Base-by-base conservation (phyloP, 345 rosid genomes). In the Sonneratia caseolaris region DNA sequence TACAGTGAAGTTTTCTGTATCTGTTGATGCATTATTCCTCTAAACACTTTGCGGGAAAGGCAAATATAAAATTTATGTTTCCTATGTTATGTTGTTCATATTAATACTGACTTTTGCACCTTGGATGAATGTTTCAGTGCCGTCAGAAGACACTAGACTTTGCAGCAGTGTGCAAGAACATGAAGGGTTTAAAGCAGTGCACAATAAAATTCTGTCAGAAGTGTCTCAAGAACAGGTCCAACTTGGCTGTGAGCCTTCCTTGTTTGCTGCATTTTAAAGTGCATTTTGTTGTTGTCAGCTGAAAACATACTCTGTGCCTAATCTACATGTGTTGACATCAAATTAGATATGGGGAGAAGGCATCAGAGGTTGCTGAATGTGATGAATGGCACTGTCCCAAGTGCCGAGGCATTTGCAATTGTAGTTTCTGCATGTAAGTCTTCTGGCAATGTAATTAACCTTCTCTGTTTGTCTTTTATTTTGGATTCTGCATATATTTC, bases 341-440 rank as follows among this genome's bases (percentile, higher is more conserved):
- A 71, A 38, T 69, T 27, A 95, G 99, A 74, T 95, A 95, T 57
- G 92, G 92, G 27, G 96, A 92, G 80, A 75, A 76, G 1, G 89
- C 87, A 21, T 83, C 83, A 74, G 88, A 84, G 48, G 91, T 87
- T 66, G 73, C 81, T 0, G 37, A 62, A 51, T 69, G 79, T 66
- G 81, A 68, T 42, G 78, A 82, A 66, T 95, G 99, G 99, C 68
- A 70, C 43, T 95, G 99, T 64, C 97, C 91, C 42, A 95, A 79
- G 75, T 95, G 99, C 73, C 85, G 83, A 56, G 97, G 83, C 69
- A 82, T 81, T 13, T 95, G 99, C 82, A 95, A 89, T 64, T 95
- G 99, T 79, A 95, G 97, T 75, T 36, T 21, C 1, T 95, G 99
- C 86, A 86, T 74, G 99, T 92, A 70, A 85, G 86, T 66, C 9